Conservation (phyloP, 495 filamentous ascomycete genomes). For the Neurospora discreta region DNA sequence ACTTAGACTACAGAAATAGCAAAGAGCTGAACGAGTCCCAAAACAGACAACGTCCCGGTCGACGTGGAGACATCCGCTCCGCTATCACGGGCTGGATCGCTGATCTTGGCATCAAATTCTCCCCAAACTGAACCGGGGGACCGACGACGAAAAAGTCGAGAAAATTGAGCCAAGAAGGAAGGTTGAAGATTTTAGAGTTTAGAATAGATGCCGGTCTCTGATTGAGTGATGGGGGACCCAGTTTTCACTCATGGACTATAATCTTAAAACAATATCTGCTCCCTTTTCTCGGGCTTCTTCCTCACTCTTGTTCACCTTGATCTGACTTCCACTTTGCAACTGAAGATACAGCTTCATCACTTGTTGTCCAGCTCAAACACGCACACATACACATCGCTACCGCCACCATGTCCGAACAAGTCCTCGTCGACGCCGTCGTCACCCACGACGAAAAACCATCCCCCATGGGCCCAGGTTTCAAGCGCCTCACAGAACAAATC, state of each 20-base stretch:
- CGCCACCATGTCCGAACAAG: not conserved
- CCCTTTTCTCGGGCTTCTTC: not conserved
- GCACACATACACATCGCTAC: not conserved
- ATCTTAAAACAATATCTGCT: not conserved
- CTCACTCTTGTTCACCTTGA: not conserved
- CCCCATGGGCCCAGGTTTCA: conserved; percentile 21
- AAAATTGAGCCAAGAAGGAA: not conserved
- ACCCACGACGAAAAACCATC: not conserved
- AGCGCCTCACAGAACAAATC: conserved; percentile 27
- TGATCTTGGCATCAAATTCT: conserved; percentile 1
- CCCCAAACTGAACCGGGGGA: not conserved
- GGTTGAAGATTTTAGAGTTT: not conserved
- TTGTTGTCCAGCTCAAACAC: too few relatives aligned
- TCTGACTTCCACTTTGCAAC: not conserved
- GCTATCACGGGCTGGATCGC: conserved; percentile 5
- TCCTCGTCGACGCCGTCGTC: not conserved
- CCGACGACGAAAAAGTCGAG: not conserved
- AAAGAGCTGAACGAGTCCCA: not conserved
- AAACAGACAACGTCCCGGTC: not conserved
- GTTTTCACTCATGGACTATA: not conserved
- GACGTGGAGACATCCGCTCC: not conserved
- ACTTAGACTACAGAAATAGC: not conserved
- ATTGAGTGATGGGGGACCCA: not conserved
- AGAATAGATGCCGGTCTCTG: not conserved
- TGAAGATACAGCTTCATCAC: not conserved